Conservation (phyloP, 495 filamentous ascomycete genomes). For the Penicillium pulvis region DNA sequence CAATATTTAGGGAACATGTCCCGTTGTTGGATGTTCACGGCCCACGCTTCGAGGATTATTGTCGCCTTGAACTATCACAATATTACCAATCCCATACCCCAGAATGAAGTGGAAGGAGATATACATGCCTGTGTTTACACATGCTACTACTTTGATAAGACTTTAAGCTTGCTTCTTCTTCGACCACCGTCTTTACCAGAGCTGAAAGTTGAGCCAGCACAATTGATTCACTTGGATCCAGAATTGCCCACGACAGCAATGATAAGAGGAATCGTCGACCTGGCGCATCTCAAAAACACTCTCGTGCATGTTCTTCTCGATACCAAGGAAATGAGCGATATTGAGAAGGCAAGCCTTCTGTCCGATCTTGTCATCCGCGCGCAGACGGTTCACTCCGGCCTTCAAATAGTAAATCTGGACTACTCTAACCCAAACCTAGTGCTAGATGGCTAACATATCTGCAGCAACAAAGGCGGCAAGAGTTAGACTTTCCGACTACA, state of each 20-base stretch:
- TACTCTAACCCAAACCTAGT: not conserved
- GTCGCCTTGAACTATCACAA: conserved; percentile 35
- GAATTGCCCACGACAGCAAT: conserved; percentile 27
- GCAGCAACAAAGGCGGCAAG: conserved; percentile 24
- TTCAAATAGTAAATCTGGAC: conserved; percentile 21
- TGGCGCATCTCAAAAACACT: conserved; percentile 25
- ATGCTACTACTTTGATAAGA: conserved; percentile 40
- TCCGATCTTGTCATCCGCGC: conserved; percentile 26
- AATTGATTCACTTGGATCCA: conserved; percentile 28
- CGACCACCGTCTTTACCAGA: conserved; percentile 37
- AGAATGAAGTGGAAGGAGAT: conserved; percentile 25
- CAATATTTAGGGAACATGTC: conserved; percentile 32
- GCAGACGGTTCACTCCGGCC: conserved; percentile 22
- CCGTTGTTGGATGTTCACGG: conserved; percentile 32
- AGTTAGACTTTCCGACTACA: conserved; percentile 18
- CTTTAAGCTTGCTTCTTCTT: conserved; percentile 38
- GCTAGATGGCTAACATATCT: not conserved
- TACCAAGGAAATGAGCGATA: conserved; percentile 18
- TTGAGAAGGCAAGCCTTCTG: conserved; percentile 25
- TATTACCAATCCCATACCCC: conserved; percentile 20
- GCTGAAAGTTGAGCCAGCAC: conserved; percentile 26
- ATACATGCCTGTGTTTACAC: conserved; percentile 31
- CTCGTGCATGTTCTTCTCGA: conserved; percentile 24
- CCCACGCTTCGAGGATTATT: conserved; percentile 26
- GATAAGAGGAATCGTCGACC: conserved; percentile 27